Conservation (phyloP, 306 rosid genomes). For the Trichosanthes cucumerina region DNA sequence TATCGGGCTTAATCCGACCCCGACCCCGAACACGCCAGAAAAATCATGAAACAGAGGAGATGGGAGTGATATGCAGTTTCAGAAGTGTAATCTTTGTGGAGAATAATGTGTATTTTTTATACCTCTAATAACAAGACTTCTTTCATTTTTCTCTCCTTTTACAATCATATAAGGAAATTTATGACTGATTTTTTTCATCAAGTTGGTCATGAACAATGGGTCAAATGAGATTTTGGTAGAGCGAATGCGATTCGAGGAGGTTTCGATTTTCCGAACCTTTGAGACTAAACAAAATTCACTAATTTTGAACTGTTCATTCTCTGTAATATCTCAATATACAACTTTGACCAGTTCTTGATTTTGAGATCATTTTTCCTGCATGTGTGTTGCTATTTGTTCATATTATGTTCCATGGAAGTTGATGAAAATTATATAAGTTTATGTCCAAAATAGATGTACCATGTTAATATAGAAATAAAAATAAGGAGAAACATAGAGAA, state of each 20-base stretch:
- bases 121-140: background rate
- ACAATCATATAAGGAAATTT: background rate
- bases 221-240: background rate
- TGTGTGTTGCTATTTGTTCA: no score
- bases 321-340: background rate
- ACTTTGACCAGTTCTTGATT: background rate
- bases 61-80: background rate
- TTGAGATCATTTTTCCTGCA: background rate
- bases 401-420: no score
- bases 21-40: conserved; percentile 29
- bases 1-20: conserved; percentile 59
- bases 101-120: background rate
- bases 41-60: conserved; percentile 15
- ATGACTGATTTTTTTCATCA: background rate
- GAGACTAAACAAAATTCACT: background rate
- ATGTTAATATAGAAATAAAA: no score
- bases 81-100: background rate
- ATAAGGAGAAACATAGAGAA: no score
- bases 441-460: no score
- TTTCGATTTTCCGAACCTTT: background rate
- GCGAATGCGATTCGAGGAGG: background rate
- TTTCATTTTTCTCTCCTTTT: background rate
- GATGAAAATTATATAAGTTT: no score
- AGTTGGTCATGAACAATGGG: background rate
- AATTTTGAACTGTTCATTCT: background rate